These are phyloP conservation scores for Macrophomina pseudophaseolina DNA, from an alignment of 2,329 filamentous ascomycete genomes.

Conservation along the genomic window DNA sequence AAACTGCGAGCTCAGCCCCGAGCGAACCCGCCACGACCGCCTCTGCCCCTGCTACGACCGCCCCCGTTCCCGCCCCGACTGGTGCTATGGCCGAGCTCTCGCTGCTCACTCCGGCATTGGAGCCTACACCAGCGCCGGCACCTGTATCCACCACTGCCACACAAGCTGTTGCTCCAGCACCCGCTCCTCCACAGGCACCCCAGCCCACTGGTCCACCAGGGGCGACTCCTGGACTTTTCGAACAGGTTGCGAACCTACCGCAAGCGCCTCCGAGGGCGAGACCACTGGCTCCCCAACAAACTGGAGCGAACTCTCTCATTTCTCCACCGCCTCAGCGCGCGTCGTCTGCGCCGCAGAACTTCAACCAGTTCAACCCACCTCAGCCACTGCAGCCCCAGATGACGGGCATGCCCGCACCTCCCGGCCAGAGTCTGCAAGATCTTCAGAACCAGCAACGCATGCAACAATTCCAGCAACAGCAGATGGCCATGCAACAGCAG, in stretches of 20 bases:
- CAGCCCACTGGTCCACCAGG: conserved; percentile 31
- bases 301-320: conserved; percentile 66
- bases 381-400: conserved; percentile 81
- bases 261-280: conserved; percentile 64
- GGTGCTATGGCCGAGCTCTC: conserved; percentile 73
- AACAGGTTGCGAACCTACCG: conserved; percentile 35
- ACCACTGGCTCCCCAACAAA: conserved; percentile 71
- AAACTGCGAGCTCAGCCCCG: conserved; percentile 36
- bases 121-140: conserved; percentile 46
- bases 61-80: conserved; percentile 52
- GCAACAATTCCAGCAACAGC: conserved; percentile 40
- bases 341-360: conserved; percentile 82
- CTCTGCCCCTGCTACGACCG: conserved; percentile 47
- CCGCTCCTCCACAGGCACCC: conserved; percentile 40
- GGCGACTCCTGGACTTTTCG: conserved; percentile 33
- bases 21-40: conserved; percentile 41
- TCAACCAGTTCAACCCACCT: conserved; percentile 71
- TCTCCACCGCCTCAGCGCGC: conserved; percentile 80
- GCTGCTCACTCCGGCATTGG: conserved; percentile 62
- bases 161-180: conserved; percentile 40
- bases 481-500: conserved; percentile 37
- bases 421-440: conserved; percentile 78
- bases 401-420: conserved; percentile 76
- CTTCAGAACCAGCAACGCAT: conserved; percentile 56
- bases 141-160: conserved; percentile 49